Percentiles rank a stretch among this genome's conserved stretches.
Conservation (phyloP, 2,329 filamentous ascomycete genomes). For the Alternaria gaisen region DNA sequence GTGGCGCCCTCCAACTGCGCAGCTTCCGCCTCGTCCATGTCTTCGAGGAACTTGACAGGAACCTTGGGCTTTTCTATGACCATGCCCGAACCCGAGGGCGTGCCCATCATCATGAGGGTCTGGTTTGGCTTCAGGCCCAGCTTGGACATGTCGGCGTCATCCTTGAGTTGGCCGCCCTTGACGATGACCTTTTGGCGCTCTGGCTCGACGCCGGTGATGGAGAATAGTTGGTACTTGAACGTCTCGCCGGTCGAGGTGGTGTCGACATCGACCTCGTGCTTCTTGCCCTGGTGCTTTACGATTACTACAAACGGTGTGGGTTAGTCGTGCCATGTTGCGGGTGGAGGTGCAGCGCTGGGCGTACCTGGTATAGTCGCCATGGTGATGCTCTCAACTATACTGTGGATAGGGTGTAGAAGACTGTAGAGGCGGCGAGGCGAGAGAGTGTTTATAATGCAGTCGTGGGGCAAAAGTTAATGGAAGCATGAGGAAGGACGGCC, state of each 20-base stretch:
- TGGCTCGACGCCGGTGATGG: slow-evolving; percentile 93
- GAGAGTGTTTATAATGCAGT: slow-evolving; percentile 27
- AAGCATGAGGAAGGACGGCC: slow-evolving; percentile 40
- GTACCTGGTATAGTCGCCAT: slow-evolving; percentile 52
- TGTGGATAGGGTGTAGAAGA: slow-evolving; percentile 1
- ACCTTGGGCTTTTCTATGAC: slow-evolving; percentile 78
- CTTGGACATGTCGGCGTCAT: slow-evolving; percentile 87
- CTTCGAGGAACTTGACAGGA: slow-evolving; percentile 87
- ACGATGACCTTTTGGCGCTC: slow-evolving; percentile 95
- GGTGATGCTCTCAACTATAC: slow-evolving; percentile 21
- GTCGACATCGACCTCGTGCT: slow-evolving; percentile 93
- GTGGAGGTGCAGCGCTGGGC: slow-evolving; percentile 4
- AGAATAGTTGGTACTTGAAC: slow-evolving; percentile 95
- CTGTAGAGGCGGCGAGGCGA: slow-evolving; percentile 17
- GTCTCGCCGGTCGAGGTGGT: slow-evolving; percentile 84
- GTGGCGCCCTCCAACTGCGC: slow-evolving; percentile 84
- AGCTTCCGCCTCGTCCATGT: slow-evolving; percentile 95
- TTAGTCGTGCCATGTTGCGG: slow-evolving; percentile 28
- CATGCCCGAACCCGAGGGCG: slow-evolving; percentile 71
- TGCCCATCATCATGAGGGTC: slow-evolving; percentile 96
- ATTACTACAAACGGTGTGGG: slow-evolving; percentile 66
- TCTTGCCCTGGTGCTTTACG: slow-evolving; percentile 95
- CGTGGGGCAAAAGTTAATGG: slow-evolving; percentile 44
- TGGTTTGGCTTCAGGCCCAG: slow-evolving; percentile 87
- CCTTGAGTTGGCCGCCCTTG: slow-evolving; percentile 93